Evolutionary conservation across 2,329 filamentous ascomycete species (phyloP).

Genomic region (Cordyceps militaris): DNA sequence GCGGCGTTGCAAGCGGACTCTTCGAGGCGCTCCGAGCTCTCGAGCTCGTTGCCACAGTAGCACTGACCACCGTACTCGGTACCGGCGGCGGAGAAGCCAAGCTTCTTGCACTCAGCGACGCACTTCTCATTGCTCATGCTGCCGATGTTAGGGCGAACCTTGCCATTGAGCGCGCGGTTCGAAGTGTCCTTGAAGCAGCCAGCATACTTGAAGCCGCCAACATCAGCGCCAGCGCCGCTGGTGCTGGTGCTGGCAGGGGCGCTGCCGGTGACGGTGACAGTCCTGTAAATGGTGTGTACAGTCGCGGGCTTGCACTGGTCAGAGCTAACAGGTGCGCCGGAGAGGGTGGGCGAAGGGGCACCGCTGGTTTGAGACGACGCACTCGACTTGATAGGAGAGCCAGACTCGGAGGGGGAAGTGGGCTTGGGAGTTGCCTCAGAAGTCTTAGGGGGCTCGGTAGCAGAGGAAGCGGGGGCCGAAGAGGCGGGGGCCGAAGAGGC

Average conservation of each 20-base stretch:
- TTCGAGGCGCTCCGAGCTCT: constrained; percentile 33
- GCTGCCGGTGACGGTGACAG: constrained; percentile 36
- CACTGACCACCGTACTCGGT: constrained; percentile 47
- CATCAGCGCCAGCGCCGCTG: constrained; percentile 10
- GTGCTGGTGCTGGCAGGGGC: constrained; percentile 14
- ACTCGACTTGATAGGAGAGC: background rate
- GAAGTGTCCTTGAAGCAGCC: constrained; percentile 37
- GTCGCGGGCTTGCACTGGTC: constrained; percentile 22
- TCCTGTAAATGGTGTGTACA: constrained; percentile 36
- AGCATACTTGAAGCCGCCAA: constrained; percentile 29
- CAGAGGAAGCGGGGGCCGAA: background rate
- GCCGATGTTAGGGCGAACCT: constrained; percentile 35
- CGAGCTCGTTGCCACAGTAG: constrained; percentile 38
- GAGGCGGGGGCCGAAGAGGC: background rate
- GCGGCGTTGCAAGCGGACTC: constrained; percentile 39
- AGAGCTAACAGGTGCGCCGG: constrained; percentile 13
- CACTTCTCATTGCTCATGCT: constrained; percentile 39
- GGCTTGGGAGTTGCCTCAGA: background rate
- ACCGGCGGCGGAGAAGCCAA: constrained; percentile 39
- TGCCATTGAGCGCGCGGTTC: constrained; percentile 32
- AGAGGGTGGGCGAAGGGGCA: constrained; percentile 18
- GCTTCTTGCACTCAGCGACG: constrained; percentile 38
- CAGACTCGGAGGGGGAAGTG: background rate
- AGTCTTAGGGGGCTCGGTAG: no score
- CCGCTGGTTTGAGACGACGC: background rate